Percentiles rank a stretch among this genome's conserved stretches.
These are phyloP conservation scores for Vairimorpha apis DNA, from an alignment of 371 early-diverging fungal genomes.

Conservation along the genomic window DNA sequence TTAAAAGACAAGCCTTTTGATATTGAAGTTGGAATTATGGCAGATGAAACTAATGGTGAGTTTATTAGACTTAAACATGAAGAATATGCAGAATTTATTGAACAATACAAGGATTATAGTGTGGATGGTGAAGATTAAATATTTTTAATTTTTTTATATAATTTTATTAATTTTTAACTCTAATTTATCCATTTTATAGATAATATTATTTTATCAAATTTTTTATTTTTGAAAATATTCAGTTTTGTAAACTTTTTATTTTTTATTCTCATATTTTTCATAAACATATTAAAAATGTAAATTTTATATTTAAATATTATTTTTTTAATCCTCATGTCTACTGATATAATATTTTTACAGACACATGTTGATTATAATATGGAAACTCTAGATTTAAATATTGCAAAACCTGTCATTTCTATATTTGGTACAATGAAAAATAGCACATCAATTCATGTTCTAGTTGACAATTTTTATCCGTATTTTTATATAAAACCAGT, in stretches of 20 bases:
- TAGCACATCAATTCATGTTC: slow-evolving; percentile 77
- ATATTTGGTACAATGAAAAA: slow-evolving; percentile 63
- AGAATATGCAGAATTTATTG: slow-evolving; percentile 36
- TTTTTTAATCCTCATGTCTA: no score
- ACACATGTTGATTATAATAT: slow-evolving; percentile 52
- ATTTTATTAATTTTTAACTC: no score
- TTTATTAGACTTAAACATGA: slow-evolving; percentile 35
- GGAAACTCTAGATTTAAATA: slow-evolving; percentile 16
- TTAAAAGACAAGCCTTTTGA: slow-evolving; percentile 60
- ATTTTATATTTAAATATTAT: no score
- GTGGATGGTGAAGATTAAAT: slow-evolving; percentile 49
- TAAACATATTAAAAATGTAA: no score
- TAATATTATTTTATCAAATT: no score
- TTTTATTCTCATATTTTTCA: no score
- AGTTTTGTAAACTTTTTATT: no score
- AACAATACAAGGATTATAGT: slow-evolving; percentile 52
- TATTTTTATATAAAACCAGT: slow-evolving; percentile 78
- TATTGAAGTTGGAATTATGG: slow-evolving; percentile 52
- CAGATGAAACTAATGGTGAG: slow-evolving; percentile 29
- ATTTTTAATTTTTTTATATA: no score
- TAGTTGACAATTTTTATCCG: slow-evolving; percentile 80
- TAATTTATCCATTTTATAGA: no score
- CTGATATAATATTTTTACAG: slow-evolving; percentile 50
- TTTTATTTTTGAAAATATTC: no score
- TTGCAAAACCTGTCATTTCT: slow-evolving; percentile 33